Percentiles rank a stretch among this genome's conserved stretches.
These are phyloP conservation scores for Boehmeria nivea DNA, from an alignment of 306 rosid species.

Conservation along the genomic window DNA sequence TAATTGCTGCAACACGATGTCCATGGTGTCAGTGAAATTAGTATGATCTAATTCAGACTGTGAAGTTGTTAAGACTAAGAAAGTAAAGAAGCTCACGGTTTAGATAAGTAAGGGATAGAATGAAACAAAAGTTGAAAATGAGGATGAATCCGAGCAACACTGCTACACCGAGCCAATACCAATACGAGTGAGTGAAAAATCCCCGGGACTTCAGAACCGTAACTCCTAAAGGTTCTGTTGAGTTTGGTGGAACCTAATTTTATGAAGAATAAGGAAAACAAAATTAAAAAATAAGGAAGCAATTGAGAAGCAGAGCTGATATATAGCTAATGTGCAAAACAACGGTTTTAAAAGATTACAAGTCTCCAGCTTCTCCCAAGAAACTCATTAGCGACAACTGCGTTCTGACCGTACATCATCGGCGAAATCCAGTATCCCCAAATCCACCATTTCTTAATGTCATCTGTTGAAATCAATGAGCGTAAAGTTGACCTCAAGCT, in stretches of 20 bases:
- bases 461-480: conserved; percentile 32
- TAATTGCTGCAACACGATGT: conserved; percentile 40
- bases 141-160: conserved; percentile 46
- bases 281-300: not conserved
- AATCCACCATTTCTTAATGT: conserved; percentile 56
- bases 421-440: conserved; percentile 86
- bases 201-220: conserved; percentile 44
- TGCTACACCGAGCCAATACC: conserved; percentile 72
- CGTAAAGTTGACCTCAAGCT: conserved; percentile 1
- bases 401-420: conserved; percentile 62
- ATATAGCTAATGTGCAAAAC: not conserved
- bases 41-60: not conserved
- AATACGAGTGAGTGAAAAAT: conserved; percentile 44
- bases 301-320: not conserved
- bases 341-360: conserved; percentile 29
- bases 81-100: conserved; percentile 35
- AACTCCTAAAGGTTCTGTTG: conserved; percentile 41
- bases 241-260: conserved; percentile 37
- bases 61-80: not conserved
- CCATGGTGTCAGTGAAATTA: not conserved
- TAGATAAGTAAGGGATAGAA: conserved; percentile 45
- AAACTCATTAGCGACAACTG: conserved; percentile 59
- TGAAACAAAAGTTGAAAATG: conserved; percentile 40
- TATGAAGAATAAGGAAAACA: not conserved
- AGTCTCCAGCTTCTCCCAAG: conserved; percentile 57